These are phyloP conservation scores for Flagelloscypha sp. DNA, from an alignment of 768 basidiomycete species.

Conservation along the genomic window DNA sequence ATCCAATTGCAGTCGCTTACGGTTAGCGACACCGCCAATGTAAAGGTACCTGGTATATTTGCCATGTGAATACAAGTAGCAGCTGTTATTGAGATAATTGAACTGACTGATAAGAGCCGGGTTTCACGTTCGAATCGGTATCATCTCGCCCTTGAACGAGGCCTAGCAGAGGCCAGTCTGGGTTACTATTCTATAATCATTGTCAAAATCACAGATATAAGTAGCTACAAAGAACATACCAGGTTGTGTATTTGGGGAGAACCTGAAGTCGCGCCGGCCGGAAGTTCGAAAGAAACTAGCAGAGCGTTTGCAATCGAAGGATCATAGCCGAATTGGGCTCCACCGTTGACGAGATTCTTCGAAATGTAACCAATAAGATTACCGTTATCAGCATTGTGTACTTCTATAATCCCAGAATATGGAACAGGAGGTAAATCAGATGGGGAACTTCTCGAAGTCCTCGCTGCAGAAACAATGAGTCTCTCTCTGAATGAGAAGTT, in stretches of 20 bases:
- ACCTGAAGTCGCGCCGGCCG: slow-evolving; percentile 2
- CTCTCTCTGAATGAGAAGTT: not conserved
- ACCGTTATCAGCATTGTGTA: slow-evolving; percentile 5
- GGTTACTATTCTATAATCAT: slow-evolving; percentile 13
- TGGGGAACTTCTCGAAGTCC: slow-evolving; percentile 11
- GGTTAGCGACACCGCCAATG: no score
- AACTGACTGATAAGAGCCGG: slow-evolving; percentile 15
- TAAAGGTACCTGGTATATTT: no score
- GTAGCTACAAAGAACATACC: not conserved
- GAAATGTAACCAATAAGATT: slow-evolving; percentile 6
- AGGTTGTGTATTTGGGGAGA: slow-evolving; percentile 1
- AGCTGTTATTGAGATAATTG: no score
- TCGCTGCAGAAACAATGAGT: slow-evolving; percentile 6
- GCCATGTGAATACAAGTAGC: no score
- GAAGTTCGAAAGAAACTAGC: slow-evolving; percentile 5
- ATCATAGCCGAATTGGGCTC: slow-evolving; percentile 6
- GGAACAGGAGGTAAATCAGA: slow-evolving; percentile 8
- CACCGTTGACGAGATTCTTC: slow-evolving; percentile 1
- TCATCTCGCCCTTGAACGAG: slow-evolving; percentile 15
- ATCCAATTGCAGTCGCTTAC: no score
- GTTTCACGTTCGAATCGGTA: slow-evolving; percentile 9
- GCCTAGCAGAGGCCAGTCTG: slow-evolving; percentile 13
- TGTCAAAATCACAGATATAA: slow-evolving; percentile 11
- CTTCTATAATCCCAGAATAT: slow-evolving; percentile 9
- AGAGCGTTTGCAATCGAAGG: slow-evolving; percentile 7